phyloP scores from a whole-genome alignment of 2,329 filamentous ascomycete genomes.

The Zalaria sp. region DNA sequence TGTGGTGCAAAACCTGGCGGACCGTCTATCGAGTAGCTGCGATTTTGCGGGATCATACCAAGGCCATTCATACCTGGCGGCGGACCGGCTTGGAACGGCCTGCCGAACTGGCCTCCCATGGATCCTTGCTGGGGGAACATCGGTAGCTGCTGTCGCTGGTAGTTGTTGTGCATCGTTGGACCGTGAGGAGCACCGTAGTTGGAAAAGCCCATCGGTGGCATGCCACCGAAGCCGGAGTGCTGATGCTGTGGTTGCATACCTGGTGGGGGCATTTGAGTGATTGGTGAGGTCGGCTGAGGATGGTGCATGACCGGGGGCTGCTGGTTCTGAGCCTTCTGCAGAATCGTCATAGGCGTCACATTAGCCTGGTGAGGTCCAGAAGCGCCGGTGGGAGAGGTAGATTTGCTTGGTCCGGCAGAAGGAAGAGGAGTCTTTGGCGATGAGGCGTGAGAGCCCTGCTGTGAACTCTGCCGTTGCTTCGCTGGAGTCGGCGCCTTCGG shows the following conservation, averaged over 20 bases:
- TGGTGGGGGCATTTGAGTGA: conserved; percentile 34
- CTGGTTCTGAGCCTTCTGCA: conserved; percentile 41
- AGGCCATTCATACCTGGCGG: conserved; percentile 48
- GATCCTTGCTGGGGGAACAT: conserved; percentile 40
- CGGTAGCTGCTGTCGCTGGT: conserved; percentile 38
- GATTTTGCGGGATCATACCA: conserved; percentile 43
- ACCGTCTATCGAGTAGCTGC: conserved; percentile 38
- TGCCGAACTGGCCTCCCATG: conserved; percentile 36
- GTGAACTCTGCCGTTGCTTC: conserved; percentile 61
- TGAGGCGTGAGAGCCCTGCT: conserved; percentile 57
- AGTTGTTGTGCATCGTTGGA: conserved; percentile 39
- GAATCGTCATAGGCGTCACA: conserved; percentile 50
- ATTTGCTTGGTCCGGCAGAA: conserved; percentile 32
- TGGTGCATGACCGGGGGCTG: conserved; percentile 39
- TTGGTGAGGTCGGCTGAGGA: conserved; percentile 44
- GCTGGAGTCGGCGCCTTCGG: conserved; percentile 73
- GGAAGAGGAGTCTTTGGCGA: conserved; percentile 55
- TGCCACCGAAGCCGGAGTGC: conserved; percentile 26
- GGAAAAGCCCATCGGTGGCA: conserved; percentile 40
- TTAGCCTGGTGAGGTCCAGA: conserved; percentile 43
- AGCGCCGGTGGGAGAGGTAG: conserved; percentile 44
- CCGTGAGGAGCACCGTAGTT: conserved; percentile 29
- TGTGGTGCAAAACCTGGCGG: conserved; percentile 41
- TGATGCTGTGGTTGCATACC: conserved; percentile 41
- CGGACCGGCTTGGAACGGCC: conserved; percentile 31